Conservation (phyloP, 805 yeast genomes). For the Candida ulmi region DNA sequence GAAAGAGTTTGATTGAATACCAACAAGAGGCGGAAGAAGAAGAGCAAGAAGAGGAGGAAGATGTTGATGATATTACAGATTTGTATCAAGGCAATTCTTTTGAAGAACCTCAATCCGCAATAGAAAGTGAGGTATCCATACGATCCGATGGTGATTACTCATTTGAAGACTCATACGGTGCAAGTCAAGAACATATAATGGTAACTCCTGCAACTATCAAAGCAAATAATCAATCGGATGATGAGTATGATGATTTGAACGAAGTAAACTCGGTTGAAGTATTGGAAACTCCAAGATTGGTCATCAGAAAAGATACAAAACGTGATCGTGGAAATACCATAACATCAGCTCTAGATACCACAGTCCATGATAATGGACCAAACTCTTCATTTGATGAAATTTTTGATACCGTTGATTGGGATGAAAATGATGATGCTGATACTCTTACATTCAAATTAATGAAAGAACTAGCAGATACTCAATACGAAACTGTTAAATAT, state of each 20-base stretch:
- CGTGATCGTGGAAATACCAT: conserved; percentile 22
- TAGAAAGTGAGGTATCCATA: too few species aligned
- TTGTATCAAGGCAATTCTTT: conserved; percentile 13
- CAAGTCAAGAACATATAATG: conserved; percentile 3
- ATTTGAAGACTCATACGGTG: conserved; percentile 14
- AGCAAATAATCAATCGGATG: conserved; percentile 11
- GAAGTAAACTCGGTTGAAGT: conserved; percentile 2
- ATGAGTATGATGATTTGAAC: conserved; percentile 16
- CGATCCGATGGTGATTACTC: conserved; percentile 9
- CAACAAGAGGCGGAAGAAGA: conserved; percentile 15
- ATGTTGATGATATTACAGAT: conserved; percentile 24
- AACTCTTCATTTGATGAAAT: conserved; percentile 48
- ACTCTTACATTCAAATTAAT: conserved; percentile 52
- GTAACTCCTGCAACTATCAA: conserved; percentile 14
- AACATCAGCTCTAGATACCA: conserved; percentile 29
- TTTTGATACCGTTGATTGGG: conserved; percentile 77
- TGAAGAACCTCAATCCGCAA: conserved; percentile 1
- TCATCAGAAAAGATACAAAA: conserved; percentile 2
- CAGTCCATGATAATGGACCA: conserved; percentile 10
- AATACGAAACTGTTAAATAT: conserved; percentile 55
- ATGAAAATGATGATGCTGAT: conserved; percentile 56
- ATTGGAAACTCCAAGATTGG: conserved; percentile 5
- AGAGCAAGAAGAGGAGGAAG: conserved; percentile 23
- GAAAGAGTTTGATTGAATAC: conserved; percentile 22
- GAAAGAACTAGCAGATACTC: conserved; percentile 54